Percentiles rank a stretch among this genome's conserved stretches.
These are phyloP conservation scores for Austroboletus festivus DNA, from an alignment of 768 basidiomycete genomes.

Conservation along the genomic window DNA sequence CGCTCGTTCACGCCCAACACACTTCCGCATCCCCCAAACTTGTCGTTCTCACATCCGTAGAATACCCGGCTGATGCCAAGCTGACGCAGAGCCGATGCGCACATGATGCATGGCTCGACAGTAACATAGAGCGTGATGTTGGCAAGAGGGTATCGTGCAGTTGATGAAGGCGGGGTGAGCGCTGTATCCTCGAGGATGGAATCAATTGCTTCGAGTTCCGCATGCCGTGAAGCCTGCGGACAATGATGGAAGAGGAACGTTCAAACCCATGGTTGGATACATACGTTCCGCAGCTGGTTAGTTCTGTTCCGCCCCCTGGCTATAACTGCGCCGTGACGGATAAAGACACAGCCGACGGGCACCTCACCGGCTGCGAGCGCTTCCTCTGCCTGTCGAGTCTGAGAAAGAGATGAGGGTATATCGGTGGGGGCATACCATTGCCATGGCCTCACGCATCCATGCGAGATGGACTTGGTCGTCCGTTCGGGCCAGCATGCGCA, in stretches of 20 bases:
- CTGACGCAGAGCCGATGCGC: slow-evolving; percentile 92
- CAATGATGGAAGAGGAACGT: background rate
- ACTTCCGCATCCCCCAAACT: slow-evolving; percentile 96
- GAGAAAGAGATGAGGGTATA: slow-evolving; percentile 1
- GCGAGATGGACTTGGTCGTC: slow-evolving; percentile 34
- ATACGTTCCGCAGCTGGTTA: slow-evolving; percentile 89
- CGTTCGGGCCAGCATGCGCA: slow-evolving; percentile 1
- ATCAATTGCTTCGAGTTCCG: slow-evolving; percentile 96
- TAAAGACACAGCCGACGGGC: slow-evolving; percentile 95
- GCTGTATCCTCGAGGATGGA: slow-evolving; percentile 63
- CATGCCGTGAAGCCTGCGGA: slow-evolving; percentile 87
- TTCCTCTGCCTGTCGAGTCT: slow-evolving; percentile 66
- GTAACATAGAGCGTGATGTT: slow-evolving; percentile 92
- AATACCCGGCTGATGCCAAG: slow-evolving; percentile 86
- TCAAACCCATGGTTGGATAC: slow-evolving; percentile 13
- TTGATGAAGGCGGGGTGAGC: slow-evolving; percentile 46
- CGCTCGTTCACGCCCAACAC: slow-evolving; percentile 81
- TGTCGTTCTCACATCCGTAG: slow-evolving; percentile 93
- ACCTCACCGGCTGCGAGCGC: slow-evolving; percentile 85
- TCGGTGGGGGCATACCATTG: slow-evolving; percentile 53
- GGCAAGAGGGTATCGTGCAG: slow-evolving; percentile 59
- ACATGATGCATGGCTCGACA: slow-evolving; percentile 99
- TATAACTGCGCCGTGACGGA: slow-evolving; percentile 71
- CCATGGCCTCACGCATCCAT: slow-evolving; percentile 85
- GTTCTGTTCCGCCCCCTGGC: slow-evolving; percentile 90